Evolutionary conservation across 2,329 filamentous ascomycete species (phyloP), one percentile per base, ranked within the genome.

Genomic region (Hymenoscyphus infarciens): DNA sequence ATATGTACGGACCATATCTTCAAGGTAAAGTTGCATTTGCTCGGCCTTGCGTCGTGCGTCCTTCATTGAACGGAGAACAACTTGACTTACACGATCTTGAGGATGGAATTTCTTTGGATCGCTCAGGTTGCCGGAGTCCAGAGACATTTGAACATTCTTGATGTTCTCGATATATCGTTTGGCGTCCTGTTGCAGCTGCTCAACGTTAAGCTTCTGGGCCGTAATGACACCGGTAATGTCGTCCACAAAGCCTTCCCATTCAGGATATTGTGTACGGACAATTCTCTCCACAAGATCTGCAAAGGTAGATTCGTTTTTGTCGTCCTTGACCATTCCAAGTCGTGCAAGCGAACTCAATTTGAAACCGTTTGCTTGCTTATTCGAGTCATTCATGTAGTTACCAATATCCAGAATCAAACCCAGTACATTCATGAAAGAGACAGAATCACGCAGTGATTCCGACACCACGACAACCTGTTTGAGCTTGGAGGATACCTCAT

Each of bases 301-400:
- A 74, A 99, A 89, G 0, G 92, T 97, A 1, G 92, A 94, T 76
- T 98, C 90, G 76, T 99, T 99, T 83, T 97, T 97, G 80, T 97
- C 92, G 74, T 99, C 95, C 79, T 99, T 99, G 73, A 98, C 91
- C 93, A 99, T 98, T 65, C 90, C 93, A 61, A 99, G 81, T 61
- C 95, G 87, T 31, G 91, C 91, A 57, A 99, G 87, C 5, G 95
- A 97, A 73, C 92, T 95, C 15, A 99, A 86, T 80, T 99, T 99
- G 87, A 99, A 99, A 66, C 95, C 95, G 63, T 89, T 91, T 3
- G 95, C 95, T 78, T 98, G 95, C 80, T 99, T 99, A 79, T 97
- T 98, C 61, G 93, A 89, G 74, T 98, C 95, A 81, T 99, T 99
- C 95, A 99, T 99, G 82, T 97, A 99, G 77, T 99, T 99, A 76